Conservation (phyloP, 2,329 filamentous ascomycete genomes). For the Penicillium aurantiogriseum region DNA sequence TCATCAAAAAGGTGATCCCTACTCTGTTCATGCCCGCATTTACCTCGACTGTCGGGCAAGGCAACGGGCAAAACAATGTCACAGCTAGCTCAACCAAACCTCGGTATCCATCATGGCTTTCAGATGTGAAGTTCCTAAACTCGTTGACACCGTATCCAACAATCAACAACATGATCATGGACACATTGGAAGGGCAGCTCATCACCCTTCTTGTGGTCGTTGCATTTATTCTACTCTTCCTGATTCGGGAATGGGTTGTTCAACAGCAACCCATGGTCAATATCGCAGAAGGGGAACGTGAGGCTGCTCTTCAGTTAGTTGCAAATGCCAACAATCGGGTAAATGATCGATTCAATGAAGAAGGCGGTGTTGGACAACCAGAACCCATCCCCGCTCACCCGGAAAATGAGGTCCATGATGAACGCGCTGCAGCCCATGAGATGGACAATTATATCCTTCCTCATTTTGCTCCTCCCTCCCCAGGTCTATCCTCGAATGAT, state of each 20-base stretch:
- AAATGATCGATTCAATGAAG: constrained; percentile 30
- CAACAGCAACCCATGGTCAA: constrained; percentile 95
- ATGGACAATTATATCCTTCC: constrained; percentile 4
- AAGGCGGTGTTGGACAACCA: constrained; percentile 12
- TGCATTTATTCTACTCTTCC: constrained; percentile 92
- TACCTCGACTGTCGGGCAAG: constrained; percentile 29
- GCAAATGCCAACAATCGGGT: constrained; percentile 29
- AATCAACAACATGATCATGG: constrained; percentile 76
- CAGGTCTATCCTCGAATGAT: constrained; percentile 16
- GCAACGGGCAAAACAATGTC: constrained; percentile 25
- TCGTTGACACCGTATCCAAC: constrained; percentile 64
- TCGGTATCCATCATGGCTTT: constrained; percentile 53
- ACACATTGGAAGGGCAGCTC: constrained; percentile 85
- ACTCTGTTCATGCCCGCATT: constrained; percentile 35
- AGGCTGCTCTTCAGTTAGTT: constrained; percentile 51
- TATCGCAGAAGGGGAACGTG: constrained; percentile 59
- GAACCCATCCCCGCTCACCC: constrained; percentile 10
- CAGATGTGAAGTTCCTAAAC: constrained; percentile 57
- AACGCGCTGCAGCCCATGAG: constrained; percentile 9
- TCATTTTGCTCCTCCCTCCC: constrained; percentile 14
- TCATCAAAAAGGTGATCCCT: constrained; percentile 47
- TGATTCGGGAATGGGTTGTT: constrained; percentile 96
- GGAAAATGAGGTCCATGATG: constrained; percentile 7
- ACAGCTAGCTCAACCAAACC: constrained; percentile 29
- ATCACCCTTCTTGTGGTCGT: constrained; percentile 90